Conservation (phyloP, 345 rosid genomes). For the Hypericum androsaemum region DNA sequence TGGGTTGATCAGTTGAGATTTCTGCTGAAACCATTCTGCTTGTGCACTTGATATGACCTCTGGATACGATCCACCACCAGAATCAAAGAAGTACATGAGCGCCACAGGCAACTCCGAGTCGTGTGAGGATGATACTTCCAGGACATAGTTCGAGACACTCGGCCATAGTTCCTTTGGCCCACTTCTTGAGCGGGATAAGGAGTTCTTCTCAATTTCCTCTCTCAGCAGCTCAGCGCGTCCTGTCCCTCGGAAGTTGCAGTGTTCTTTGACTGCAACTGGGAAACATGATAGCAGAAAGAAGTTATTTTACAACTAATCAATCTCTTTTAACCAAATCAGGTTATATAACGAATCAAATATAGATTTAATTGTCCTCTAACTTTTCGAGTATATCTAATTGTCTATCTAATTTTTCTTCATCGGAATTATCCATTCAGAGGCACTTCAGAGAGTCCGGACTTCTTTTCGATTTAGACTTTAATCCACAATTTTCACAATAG, state of each 20-base stretch:
- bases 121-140: slow-evolving; percentile 32
- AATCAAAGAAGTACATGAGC: slow-evolving; percentile 74
- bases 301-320: too few species aligned
- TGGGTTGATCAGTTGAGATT: slow-evolving; percentile 50
- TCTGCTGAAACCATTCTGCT: slow-evolving; percentile 58
- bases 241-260: slow-evolving; percentile 48
- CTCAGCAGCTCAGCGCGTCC: slow-evolving; percentile 45
- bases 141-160: slow-evolving; percentile 66
- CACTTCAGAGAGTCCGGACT: too few species aligned
- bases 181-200: slow-evolving; percentile 33
- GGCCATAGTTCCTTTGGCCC: slow-evolving; percentile 80
- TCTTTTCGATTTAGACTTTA: too few species aligned
- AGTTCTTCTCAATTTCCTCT: slow-evolving; percentile 37
- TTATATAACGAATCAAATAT: too few species aligned
- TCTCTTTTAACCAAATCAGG: too few species aligned
- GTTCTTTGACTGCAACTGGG: slow-evolving; percentile 23
- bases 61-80: slow-evolving; percentile 90
- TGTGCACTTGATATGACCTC: slow-evolving; percentile 67
- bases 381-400: too few species aligned
- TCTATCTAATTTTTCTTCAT: too few species aligned
- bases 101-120: slow-evolving; percentile 26
- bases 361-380: too few species aligned
- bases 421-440: too few species aligned
- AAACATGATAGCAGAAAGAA: too few species aligned
- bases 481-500: too few species aligned